Base-by-base conservation (phyloP, 148 eudicot species). In the Diospyros kaki region DNA sequence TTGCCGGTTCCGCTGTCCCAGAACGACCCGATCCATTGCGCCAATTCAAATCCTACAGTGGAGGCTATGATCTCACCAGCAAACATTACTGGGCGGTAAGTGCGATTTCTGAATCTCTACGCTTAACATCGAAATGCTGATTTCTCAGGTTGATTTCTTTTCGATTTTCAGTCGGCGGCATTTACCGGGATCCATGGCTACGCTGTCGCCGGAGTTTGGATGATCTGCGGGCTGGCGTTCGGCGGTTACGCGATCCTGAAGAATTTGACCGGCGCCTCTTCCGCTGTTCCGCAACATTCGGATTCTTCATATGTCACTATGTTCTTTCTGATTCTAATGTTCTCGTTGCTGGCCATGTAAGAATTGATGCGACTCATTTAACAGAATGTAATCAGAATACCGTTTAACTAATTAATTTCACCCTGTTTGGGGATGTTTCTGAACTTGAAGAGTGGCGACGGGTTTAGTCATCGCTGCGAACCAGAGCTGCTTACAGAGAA, bases 81-180 rank as follows among this genome's bases (percentile, higher is more conserved):
- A 86, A 78, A 64, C 94, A 92, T 85, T 92, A 92, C 81, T 92
- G 97, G 97, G 94, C 94, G 64, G 97, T 92, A 79, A 89, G 92
- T 85, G 51, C 58, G 15, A 17, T 14, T 42, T 71, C 10, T 73
- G 28, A 60, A 9, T n/a, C 61, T 40, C 48, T 17, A 6, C 0
- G 61, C 54, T 69, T 3, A 5, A 40, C 2, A 28, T 69, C 44
- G 41, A 51, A 54, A 11, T 1, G 1, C 12, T 51, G 58, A 9
- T 77, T 41, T 18, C 46, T 70, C 48, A 18, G 3, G 12, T 1
- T 65, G 18, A 6, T 72, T 74, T 45, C 11, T 28, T 28, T 28
- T 58, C 43, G 15, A n/a, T 44, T 15, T 48, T 18, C 80, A 92
- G 97, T 89, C 97, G 17, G 86, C 89, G 12, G 88, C 85, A 43